Conservation (phyloP, 2,329 filamentous ascomycete genomes). For the Aspergillus fumigatus region DNA sequence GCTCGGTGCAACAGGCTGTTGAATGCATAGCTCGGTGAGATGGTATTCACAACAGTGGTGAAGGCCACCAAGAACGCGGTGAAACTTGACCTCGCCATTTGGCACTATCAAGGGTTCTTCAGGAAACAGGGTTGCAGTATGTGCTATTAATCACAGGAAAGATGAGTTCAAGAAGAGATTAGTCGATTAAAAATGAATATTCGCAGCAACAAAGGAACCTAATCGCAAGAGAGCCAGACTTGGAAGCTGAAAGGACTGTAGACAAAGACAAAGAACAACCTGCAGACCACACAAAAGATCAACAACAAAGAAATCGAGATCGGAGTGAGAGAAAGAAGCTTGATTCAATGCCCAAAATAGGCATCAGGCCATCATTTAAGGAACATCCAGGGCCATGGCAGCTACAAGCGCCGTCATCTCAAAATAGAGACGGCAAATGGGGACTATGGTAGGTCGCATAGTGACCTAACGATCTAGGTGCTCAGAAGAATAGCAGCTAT, state of each 20-base stretch:
- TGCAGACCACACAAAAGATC: background rate
- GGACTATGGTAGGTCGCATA: conserved; percentile 22
- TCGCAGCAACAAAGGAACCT: background rate
- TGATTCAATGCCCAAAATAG: conserved; percentile 11
- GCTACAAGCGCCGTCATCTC: conserved; percentile 28
- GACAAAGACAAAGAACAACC: conserved; percentile 3
- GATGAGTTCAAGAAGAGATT: background rate
- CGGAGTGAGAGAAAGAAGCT: conserved; percentile 2
- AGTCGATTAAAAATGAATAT: background rate
- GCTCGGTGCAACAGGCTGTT: conserved; percentile 18
- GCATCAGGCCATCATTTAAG: conserved; percentile 13
- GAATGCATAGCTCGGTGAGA: conserved; percentile 18
- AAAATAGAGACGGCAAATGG: conserved; percentile 21
- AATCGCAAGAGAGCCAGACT: background rate
- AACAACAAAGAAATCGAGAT: background rate
- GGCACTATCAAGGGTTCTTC: background rate
- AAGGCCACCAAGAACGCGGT: conserved; percentile 18
- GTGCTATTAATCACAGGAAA: background rate
- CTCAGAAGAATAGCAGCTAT: background rate
- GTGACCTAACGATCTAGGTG: conserved; percentile 5
- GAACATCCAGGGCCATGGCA: conserved; percentile 13
- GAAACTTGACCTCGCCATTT: conserved; percentile 15
- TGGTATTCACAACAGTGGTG: conserved; percentile 16
- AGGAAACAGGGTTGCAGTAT: conserved; percentile 1
- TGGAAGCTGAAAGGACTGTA: background rate